Evolutionary conservation across 148 eudicot genomes (phyloP).

Genomic region (Fagopyrum esculentum): DNA sequence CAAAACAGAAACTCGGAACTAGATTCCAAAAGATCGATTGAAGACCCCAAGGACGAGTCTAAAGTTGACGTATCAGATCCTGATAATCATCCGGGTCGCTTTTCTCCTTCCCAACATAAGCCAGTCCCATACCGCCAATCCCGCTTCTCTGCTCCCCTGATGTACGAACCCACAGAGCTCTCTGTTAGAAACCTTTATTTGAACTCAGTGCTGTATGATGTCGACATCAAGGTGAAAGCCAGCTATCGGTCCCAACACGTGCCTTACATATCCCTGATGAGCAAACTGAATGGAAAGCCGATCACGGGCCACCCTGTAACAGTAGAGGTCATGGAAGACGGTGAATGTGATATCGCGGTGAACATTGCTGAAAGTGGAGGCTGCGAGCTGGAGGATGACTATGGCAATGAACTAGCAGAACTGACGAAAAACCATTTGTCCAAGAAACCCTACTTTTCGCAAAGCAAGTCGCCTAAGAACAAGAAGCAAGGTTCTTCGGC

Average conservation of each 20-base stretch:
- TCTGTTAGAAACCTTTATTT: conserved; percentile 13
- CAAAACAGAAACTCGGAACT: conserved; percentile 28
- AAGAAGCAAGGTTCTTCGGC: conserved; percentile 36
- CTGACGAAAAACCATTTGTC: conserved; percentile 18
- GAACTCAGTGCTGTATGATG: conserved; percentile 40
- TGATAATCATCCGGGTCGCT: conserved; percentile 11
- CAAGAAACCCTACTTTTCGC: conserved; percentile 25
- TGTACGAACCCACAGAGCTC: conserved; percentile 37
- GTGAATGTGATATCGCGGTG: conserved; percentile 34
- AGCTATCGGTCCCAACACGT: conserved; percentile 51
- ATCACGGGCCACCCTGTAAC: conserved; percentile 68
- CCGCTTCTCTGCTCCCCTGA: conserved; percentile 36
- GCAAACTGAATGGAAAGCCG: conserved; percentile 56
- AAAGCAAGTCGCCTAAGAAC: conserved; percentile 31
- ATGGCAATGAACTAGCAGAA: conserved; percentile 18
- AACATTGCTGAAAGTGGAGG: background rate
- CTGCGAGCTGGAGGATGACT: background rate
- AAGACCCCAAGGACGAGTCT: conserved; percentile 26
- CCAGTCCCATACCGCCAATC: conserved; percentile 44
- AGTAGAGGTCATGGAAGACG: conserved; percentile 61
- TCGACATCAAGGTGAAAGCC: conserved; percentile 54
- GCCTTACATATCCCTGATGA: conserved; percentile 76
- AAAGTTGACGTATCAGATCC: conserved; percentile 22
- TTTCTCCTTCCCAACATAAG: conserved; percentile 24
- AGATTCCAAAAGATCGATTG: conserved; percentile 18